Evolutionary conservation across 805 yeast species (phyloP), one percentile per base, ranked within the genome.

Genomic region (Saturnispora besseyi): DNA sequence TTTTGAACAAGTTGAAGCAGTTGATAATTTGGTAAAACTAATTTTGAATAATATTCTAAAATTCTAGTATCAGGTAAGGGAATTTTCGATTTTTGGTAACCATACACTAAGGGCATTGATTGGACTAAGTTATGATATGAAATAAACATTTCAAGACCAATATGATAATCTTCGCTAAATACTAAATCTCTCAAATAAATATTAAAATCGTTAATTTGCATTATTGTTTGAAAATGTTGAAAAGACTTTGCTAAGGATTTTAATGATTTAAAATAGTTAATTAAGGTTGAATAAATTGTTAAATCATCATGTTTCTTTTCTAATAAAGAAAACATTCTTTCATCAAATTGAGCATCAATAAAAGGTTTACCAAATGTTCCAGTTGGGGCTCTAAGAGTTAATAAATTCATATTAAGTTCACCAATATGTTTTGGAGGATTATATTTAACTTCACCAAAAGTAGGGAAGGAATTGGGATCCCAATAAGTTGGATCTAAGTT

Each of bases 261-360:
- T 43, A 65, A 51, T 30, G 59, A 54, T 34, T 59, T 53, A 9
- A 61, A 22, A 42, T 63, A 62, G 31, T 54, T 54, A 1, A 62
- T 52, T 24, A 65, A 32, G 2, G 53, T 34, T 18, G 57, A 54
- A 34, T 51, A 63, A 21, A 65, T 56, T 5, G 67, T 57, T 13
- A 51, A 49, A 51, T 65, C 70, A 48, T 59, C 64, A 46, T 64
- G 66, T 45, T 59, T 62, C 13, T 60, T 59, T 9, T 37, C 34
- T 13, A 65, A 31, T 10, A 63, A 47, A 5, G 31, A 33, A 0
- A 49, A 45, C 7, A 65, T 40, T 26, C 54, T 51, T 2, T 50
- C 33, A 37, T 57, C 50, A 29, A 65, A 52, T 12, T 45, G 50
- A 2, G 37, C 29, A 53, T 65, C 69, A 18, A 62, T 45, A n/a